These are phyloP conservation scores for Sungouiozyma ichnusensis DNA, from an alignment of 805 yeast genomes.

Conservation along the genomic window DNA sequence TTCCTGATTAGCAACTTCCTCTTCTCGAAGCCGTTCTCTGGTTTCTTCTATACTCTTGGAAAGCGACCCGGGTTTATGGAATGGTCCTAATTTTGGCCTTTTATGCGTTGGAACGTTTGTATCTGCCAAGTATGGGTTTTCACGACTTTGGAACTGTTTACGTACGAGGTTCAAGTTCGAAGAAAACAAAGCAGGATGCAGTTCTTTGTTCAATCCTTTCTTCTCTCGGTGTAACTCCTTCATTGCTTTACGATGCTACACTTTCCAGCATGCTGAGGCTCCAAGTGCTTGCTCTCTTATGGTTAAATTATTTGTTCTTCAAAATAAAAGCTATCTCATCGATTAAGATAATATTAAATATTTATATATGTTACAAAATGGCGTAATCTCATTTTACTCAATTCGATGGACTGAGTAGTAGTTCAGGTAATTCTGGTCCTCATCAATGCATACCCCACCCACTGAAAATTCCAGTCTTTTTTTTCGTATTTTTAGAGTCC, in stretches of 20 bases:
- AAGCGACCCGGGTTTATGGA: conserved; percentile 30
- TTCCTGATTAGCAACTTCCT: conserved; percentile 28
- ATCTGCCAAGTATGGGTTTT: conserved; percentile 24
- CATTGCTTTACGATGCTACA: too few species aligned
- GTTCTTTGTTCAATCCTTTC: conserved; percentile 21
- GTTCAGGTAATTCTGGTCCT: background rate
- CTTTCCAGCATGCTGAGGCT: too few species aligned
- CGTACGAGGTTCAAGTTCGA: conserved; percentile 22
- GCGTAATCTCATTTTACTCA: background rate
- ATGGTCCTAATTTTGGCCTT: conserved; percentile 7
- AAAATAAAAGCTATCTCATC: too few species aligned
- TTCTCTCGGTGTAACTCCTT: background rate
- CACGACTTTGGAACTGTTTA: conserved; percentile 10
- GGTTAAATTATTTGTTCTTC: background rate
- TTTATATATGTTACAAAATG: background rate
- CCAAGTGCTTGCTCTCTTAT: too few species aligned
- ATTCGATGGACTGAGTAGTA: background rate
- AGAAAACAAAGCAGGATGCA: conserved; percentile 23
- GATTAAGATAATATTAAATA: background rate
- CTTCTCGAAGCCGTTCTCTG: conserved; percentile 2
- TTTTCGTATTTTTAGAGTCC: background rate
- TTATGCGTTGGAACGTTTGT: conserved; percentile 1
- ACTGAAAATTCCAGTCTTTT: background rate
- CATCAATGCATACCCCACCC: background rate
- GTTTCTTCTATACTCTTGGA: conserved; percentile 23